phyloP scores from a whole-genome alignment of 768 basidiomycete genomes.

The Podaxis mareebaensis region DNA sequence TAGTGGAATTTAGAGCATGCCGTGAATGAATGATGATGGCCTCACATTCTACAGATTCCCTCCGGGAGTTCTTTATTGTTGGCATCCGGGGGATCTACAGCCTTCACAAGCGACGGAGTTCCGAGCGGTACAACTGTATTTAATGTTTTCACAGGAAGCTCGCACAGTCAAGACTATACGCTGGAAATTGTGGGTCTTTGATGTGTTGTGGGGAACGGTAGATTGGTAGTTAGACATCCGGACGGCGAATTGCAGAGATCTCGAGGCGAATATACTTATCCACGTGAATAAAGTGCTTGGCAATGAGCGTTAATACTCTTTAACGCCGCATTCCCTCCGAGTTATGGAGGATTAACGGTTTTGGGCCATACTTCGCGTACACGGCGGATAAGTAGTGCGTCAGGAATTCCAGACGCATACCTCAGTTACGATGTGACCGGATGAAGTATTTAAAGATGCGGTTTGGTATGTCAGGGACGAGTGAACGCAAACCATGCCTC shows the following conservation, averaged over 20 bases:
- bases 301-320: conserved; percentile 16
- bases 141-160: conserved; percentile 38
- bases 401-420: background rate
- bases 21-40: conserved; percentile 3
- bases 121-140: conserved; percentile 52
- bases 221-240: background rate
- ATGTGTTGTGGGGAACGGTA: conserved; percentile 1
- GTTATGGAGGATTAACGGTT: background rate
- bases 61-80: conserved; percentile 50
- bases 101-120: conserved; percentile 48
- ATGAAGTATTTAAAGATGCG: conserved; percentile 2
- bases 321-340: conserved; percentile 29
- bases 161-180: conserved; percentile 35
- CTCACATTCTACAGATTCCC: conserved; percentile 33
- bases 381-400: background rate
- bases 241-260: background rate
- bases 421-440: background rate
- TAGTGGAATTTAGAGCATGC: conserved; percentile 22
- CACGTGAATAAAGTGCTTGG: background rate
- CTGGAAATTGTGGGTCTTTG: conserved; percentile 38
- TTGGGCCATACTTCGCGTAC: background rate
- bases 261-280: background rate
- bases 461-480: background rate
- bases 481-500: conserved; percentile 32
- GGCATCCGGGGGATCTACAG: conserved; percentile 48